Conservation (phyloP, 202 grass and related monocot species). For the Tripidium arundinaceum region DNA sequence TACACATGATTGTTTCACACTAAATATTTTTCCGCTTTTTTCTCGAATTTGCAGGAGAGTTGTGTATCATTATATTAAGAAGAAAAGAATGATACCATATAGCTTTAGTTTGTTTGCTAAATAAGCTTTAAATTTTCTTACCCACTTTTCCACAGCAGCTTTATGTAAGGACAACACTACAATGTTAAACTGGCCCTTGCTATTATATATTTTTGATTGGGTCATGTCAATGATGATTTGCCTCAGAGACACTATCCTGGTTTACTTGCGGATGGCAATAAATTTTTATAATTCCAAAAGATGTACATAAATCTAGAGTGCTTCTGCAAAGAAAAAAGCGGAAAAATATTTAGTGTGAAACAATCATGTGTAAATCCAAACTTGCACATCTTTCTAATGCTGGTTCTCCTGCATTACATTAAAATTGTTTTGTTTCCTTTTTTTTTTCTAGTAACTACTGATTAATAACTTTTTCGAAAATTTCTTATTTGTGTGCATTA, state of each 20-base stretch:
- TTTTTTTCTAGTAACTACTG: background rate
- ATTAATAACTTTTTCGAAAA: background rate
- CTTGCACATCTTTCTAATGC: background rate
- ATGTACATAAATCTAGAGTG: background rate
- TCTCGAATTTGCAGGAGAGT: background rate
- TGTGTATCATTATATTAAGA: background rate
- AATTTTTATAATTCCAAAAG: background rate
- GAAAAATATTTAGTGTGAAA: background rate
- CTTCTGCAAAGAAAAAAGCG: background rate
- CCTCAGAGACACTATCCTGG: too few relatives aligned
- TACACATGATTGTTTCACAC: background rate
- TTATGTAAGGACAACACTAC: too few relatives aligned
- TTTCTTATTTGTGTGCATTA: background rate
- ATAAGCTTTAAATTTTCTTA: background rate
- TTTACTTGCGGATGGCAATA: background rate
- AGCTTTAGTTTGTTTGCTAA: background rate
- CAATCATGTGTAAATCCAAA: background rate
- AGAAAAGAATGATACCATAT: background rate
- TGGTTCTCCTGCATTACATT: background rate
- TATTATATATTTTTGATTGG: constrained; percentile 6
- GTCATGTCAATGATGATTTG: background rate
- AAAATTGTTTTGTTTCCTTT: background rate
- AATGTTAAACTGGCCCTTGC: background rate
- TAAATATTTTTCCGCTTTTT: background rate
- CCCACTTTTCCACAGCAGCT: background rate